Evolutionary conservation across 208 protist species (phyloP).

Genomic region (Trypanosoma grayi): DNA sequence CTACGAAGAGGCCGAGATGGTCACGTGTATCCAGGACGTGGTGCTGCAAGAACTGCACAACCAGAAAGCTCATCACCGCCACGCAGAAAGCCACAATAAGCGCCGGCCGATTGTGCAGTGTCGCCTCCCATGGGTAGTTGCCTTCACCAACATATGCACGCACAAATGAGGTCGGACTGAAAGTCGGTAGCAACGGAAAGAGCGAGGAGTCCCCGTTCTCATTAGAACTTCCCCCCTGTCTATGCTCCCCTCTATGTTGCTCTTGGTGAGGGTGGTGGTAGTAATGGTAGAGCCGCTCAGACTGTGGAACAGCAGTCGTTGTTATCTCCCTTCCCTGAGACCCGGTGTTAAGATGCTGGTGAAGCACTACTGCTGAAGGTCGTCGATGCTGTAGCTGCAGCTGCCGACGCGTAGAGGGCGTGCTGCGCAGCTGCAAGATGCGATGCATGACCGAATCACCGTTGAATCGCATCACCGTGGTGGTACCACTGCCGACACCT

Average conservation of each 20-base stretch:
- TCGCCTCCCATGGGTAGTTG: conserved; percentile 45
- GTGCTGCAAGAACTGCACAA: conserved; percentile 73
- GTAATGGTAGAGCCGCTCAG: no score
- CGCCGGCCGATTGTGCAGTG: conserved; percentile 61
- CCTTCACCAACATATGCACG: conserved; percentile 65
- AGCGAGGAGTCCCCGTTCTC: neutral
- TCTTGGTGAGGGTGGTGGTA: neutral
- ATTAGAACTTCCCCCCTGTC: neutral
- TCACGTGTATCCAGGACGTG: conserved; percentile 86
- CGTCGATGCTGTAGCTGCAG: conserved; percentile 1
- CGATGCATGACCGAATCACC: conserved; percentile 1
- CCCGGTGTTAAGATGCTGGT: no score
- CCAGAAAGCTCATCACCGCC: conserved; percentile 62
- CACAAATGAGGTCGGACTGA: conserved; percentile 82
- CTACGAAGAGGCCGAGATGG: conserved; percentile 83
- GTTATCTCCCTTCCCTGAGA: no score
- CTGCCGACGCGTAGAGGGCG: neutral
- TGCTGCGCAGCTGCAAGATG: no score
- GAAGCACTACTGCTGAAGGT: no score
- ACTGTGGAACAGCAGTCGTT: no score
- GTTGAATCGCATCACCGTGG: neutral
- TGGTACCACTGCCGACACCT: neutral
- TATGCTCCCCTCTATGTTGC: neutral
- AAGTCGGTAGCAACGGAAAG: conserved; percentile 48
- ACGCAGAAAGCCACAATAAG: conserved; percentile 64